Evolutionary conservation across 2,329 filamentous ascomycete species (phyloP).

Genomic region (Akanthomyces uredinophilus): DNA sequence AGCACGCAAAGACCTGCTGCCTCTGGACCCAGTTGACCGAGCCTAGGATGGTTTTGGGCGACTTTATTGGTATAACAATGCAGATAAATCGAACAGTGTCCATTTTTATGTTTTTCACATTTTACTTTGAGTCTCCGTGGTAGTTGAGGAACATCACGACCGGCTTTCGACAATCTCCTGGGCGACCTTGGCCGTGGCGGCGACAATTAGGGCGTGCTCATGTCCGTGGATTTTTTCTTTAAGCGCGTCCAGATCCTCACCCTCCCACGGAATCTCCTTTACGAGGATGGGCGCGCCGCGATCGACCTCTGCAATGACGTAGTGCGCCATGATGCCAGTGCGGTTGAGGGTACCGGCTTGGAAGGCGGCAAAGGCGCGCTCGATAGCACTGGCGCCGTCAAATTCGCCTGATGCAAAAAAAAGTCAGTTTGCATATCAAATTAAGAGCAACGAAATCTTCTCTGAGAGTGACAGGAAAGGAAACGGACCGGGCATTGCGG

Average conservation of each 20-base stretch:
- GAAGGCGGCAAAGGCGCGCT: constrained; percentile 71
- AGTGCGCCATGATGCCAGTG: constrained; percentile 87
- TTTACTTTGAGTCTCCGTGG: no score
- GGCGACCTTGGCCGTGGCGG: constrained; percentile 55
- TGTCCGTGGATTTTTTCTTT: constrained; percentile 67
- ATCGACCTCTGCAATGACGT: constrained; percentile 77
- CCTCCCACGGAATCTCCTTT: constrained; percentile 61
- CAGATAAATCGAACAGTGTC: no score
- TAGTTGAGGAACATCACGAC: neutral
- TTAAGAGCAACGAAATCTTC: no score
- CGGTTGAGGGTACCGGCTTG: constrained; percentile 56
- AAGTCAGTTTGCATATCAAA: no score
- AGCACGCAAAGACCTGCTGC: no score
- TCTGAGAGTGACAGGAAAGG: neutral
- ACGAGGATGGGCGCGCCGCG: constrained; percentile 69
- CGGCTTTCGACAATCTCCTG: constrained; percentile 29
- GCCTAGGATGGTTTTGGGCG: no score
- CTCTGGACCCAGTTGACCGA: no score
- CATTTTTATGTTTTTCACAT: no score
- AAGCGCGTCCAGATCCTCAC: constrained; percentile 60
- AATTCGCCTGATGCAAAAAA: constrained; percentile 51
- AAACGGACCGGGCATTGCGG: constrained; percentile 32
- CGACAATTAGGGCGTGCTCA: constrained; percentile 75
- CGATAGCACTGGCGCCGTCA: constrained; percentile 73
- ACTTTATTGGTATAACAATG: no score